These are phyloP conservation scores for Psilocybe azurescens DNA, from an alignment of 768 basidiomycete genomes.

Conservation along the genomic window DNA sequence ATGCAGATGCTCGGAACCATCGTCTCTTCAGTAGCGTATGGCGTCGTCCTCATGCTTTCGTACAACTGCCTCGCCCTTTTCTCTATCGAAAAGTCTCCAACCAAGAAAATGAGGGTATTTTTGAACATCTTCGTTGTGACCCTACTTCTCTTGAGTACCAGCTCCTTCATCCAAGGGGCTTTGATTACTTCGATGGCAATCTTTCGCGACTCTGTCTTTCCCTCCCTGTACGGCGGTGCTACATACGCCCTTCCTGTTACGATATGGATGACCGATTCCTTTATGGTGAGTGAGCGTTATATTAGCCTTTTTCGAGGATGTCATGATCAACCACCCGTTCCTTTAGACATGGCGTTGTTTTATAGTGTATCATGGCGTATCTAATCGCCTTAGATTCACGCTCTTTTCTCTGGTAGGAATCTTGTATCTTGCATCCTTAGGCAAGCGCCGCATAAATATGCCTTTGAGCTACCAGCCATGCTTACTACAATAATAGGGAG, in stretches of 20 bases:
- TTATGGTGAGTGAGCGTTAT: constrained; percentile 26
- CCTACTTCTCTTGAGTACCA: constrained; percentile 17
- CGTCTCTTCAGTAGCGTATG: constrained; percentile 17
- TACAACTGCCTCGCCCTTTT: constrained; percentile 9
- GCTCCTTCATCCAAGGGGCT: constrained; percentile 13
- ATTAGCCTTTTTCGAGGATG: too few relatives aligned
- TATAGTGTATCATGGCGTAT: constrained; percentile 14
- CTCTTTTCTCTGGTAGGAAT: constrained; percentile 8
- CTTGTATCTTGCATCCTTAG: constrained; percentile 8
- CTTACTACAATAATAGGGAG: not conserved
- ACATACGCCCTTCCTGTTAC: constrained; percentile 17
- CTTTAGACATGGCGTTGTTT: constrained; percentile 21
- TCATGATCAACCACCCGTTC: too few relatives aligned
- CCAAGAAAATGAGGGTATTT: constrained; percentile 4
- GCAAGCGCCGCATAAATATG: not conserved
- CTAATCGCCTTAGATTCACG: not conserved
- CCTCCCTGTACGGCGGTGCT: constrained; percentile 8
- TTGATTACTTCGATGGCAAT: constrained; percentile 6
- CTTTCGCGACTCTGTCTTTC: constrained; percentile 6
- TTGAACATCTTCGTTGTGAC: constrained; percentile 9
- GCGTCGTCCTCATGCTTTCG: constrained; percentile 14
- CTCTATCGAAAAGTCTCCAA: not conserved
- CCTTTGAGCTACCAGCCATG: too few relatives aligned
- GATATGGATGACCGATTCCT: constrained; percentile 23
- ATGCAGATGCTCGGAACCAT: constrained; percentile 19